Evolutionary conservation across 495 filamentous ascomycete genomes (phyloP).

Genomic region (Podospora pseudocomata): DNA sequence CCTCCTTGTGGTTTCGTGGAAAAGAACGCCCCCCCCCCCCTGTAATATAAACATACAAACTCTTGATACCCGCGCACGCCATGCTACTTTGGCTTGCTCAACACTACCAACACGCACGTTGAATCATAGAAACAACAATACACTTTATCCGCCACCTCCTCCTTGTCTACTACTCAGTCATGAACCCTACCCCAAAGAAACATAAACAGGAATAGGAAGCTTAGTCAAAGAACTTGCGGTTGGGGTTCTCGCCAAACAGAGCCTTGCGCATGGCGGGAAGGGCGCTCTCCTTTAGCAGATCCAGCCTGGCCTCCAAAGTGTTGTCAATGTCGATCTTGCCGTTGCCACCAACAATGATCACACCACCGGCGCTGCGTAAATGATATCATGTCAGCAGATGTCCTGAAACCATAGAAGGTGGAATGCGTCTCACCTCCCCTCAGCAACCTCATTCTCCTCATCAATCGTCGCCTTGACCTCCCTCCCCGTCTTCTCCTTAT

Average conservation of each 20-base stretch:
- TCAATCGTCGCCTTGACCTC: conserved; percentile 61
- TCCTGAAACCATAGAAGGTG: conserved; percentile 6
- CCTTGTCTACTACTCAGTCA: neutral
- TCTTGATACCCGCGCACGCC: neutral
- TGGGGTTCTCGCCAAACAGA: conserved; percentile 87
- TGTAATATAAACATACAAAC: neutral
- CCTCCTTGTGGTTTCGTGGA: neutral
- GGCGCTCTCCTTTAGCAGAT: conserved; percentile 75
- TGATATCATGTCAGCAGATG: conserved; percentile 10
- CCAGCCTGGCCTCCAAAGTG: conserved; percentile 88
- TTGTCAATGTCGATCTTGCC: conserved; percentile 99
- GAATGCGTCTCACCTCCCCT: conserved; percentile 69
- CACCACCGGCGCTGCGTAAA: conserved; percentile 72
- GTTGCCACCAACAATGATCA: conserved; percentile 70
- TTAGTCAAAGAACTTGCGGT: conserved; percentile 93
- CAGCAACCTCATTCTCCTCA: conserved; percentile 73
- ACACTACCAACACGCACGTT: neutral
- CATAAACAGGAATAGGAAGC: neutral
- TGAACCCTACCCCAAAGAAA: neutral
- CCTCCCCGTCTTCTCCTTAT: conserved; percentile 69
- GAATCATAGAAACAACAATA: neutral
- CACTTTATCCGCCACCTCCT: neutral
- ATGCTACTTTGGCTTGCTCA: neutral
- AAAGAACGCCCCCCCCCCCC: neutral
- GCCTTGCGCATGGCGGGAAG: conserved; percentile 79